These are phyloP conservation scores for Eimeria maxima DNA, from an alignment of 169 alveolate genomes.

Conservation along the genomic window DNA sequence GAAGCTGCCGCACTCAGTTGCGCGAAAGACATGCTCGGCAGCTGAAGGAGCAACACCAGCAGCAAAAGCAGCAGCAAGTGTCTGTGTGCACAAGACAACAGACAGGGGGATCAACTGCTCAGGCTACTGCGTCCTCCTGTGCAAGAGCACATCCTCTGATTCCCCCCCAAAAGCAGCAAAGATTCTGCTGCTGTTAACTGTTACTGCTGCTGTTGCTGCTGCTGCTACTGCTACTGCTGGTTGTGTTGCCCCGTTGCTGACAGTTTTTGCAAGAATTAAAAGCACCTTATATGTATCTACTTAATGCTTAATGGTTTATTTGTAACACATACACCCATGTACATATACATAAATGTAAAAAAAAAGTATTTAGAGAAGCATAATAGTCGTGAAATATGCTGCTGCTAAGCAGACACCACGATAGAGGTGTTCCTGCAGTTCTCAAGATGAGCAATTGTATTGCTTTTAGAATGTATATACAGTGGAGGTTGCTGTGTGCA, in stretches of 20 bases:
- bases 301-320: no score
- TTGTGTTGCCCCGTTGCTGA: neutral
- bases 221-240: neutral
- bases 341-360: no score
- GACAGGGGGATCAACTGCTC: neutral
- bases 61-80: neutral
- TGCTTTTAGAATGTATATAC: no score
- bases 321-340: no score
- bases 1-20: constrained; percentile 20
- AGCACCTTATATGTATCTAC: neutral
- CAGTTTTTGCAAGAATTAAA: neutral
- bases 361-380: no score
- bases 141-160: neutral
- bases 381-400: no score
- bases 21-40: constrained; percentile 23
- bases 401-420: no score
- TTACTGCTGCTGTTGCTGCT: neutral
- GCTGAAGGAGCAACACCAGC: neutral
- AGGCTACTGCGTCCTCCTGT: neutral
- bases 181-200: neutral
- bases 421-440: no score
- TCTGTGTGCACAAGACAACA: neutral
- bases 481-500: no score
- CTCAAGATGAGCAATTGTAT: no score
- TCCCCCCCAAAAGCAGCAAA: neutral